These are phyloP conservation scores for Peterozyma toletana DNA, from an alignment of 805 yeast species.

Conservation along the genomic window DNA sequence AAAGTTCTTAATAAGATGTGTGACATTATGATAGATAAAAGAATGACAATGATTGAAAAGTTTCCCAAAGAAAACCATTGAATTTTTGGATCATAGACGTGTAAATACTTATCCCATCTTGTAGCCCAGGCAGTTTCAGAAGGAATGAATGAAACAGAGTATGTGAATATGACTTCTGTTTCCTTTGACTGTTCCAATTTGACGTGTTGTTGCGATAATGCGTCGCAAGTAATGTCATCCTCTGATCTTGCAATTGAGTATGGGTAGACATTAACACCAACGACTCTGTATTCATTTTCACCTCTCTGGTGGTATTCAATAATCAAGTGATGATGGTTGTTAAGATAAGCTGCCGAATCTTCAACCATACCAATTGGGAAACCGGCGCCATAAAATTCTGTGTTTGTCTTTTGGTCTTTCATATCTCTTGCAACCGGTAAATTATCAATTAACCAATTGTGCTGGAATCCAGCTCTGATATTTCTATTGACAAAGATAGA, in stretches of 20 bases:
- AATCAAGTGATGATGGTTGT: conserved; percentile 73
- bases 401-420: conserved; percentile 48
- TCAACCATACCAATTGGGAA: conserved; percentile 73
- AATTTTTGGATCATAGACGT: conserved; percentile 84
- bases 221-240: conserved; percentile 11
- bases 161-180: conserved; percentile 68
- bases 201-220: conserved; percentile 30
- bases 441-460: conserved; percentile 93
- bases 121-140: conserved; percentile 91
- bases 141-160: conserved; percentile 66
- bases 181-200: conserved; percentile 40
- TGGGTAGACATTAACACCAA: conserved; percentile 80
- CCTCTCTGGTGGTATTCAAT: conserved; percentile 80
- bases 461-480: conserved; percentile 75
- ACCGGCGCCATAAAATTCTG: conserved; percentile 70
- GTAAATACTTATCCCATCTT: conserved; percentile 95
- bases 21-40: conserved; percentile 69
- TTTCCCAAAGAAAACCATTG: conserved; percentile 94
- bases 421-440: conserved; percentile 78
- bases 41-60: conserved; percentile 73
- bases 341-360: conserved; percentile 48
- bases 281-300: conserved; percentile 70
- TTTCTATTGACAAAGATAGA: conserved; percentile 70
- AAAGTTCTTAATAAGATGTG: conserved; percentile 75
- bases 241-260: conserved; percentile 30